Evolutionary conservation across 164 flowering plant species (phyloP), one percentile per base, ranked within the genome.

Genomic region (Euptelea pleiosperma): DNA sequence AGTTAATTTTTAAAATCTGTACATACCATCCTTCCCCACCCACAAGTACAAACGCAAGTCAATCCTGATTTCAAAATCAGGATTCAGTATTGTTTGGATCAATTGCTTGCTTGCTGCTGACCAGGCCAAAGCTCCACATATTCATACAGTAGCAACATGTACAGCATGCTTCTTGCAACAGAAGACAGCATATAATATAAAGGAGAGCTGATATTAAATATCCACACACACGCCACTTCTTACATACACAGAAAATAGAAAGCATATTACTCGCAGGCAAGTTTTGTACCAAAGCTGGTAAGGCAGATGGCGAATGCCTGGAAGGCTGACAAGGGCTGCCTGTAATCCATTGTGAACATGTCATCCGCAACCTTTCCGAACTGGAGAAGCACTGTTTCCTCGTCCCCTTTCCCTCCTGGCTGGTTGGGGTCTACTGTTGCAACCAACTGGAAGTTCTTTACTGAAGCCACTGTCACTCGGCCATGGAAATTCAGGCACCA

Each of bases 401-500:
- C 91, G 26, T 92, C 93, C 22, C 87, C 96, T 55, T 70, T 85
- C 2, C 85, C 80, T 6, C 80, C 88, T 0, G 88, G 91, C 30
- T 81, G 87, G 67, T 86, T 86, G 47, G 77, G 95, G 47, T 87
- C 91, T 4, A 75, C 62, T 0, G 81, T 72, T 21, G 94, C 97
- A 59, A 77, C 86, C 41, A 93, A 75, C 65, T 93, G 97, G 56
- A 93, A 93, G 68, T 90, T 93, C 71, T 93, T 93, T 16, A 93
- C 94, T 14, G 98, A 93, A 24, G 98, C 98, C 0, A 89, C 89
- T 0, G 98, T 93, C 19, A 93, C 98, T 30, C 98, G 78, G 5
- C 96, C 98, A 63, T 89, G 96, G 62, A 92, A 92, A 75, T 92
- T 89, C 70, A 92, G 68, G 76, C 97, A 92, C 98, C 97, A 92